These are phyloP conservation scores for Allantophomopsis cytisporea DNA, from an alignment of 2,329 filamentous ascomycete genomes.

Conservation along the genomic window DNA sequence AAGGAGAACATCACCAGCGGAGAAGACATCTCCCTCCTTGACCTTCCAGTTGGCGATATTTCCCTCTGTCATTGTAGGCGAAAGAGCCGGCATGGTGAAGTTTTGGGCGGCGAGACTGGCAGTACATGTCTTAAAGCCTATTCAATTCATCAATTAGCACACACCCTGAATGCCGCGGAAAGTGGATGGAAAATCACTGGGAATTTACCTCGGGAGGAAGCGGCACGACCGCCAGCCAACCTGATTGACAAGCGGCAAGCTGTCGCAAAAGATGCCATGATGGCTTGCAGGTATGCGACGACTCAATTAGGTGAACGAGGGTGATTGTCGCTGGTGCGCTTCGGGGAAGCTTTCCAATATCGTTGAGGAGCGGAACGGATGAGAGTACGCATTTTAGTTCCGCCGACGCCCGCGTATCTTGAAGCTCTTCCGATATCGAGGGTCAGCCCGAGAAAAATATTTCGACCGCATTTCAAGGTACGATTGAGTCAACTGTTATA, in stretches of 20 bases:
- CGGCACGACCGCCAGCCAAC: slow-evolving; percentile 33
- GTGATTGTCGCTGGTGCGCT: slow-evolving; percentile 1
- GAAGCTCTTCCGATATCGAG: no score
- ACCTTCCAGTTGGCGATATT: slow-evolving; percentile 78
- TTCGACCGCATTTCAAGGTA: no score
- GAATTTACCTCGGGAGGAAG: no score
- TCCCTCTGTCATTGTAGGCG: slow-evolving; percentile 87
- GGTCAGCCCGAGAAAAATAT: no score
- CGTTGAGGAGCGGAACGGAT: no score
- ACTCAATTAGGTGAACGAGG: not conserved
- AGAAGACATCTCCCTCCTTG: slow-evolving; percentile 75
- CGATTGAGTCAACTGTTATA: no score
- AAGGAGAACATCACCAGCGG: slow-evolving; percentile 73
- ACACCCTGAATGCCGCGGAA: no score
- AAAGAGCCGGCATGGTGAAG: slow-evolving; percentile 84
- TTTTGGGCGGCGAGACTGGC: slow-evolving; percentile 63
- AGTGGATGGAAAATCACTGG: no score
- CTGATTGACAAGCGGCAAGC: slow-evolving; percentile 51
- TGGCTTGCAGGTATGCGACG: slow-evolving; percentile 10
- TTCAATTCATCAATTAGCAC: no score
- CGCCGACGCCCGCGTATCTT: no score
- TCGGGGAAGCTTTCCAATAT: no score
- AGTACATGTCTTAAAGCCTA: slow-evolving; percentile 52
- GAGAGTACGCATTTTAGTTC: no score
- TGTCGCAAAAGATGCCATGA: slow-evolving; percentile 54